These are phyloP conservation scores for Glycine tomentella DNA, from an alignment of 306 rosid species.

Conservation along the genomic window DNA sequence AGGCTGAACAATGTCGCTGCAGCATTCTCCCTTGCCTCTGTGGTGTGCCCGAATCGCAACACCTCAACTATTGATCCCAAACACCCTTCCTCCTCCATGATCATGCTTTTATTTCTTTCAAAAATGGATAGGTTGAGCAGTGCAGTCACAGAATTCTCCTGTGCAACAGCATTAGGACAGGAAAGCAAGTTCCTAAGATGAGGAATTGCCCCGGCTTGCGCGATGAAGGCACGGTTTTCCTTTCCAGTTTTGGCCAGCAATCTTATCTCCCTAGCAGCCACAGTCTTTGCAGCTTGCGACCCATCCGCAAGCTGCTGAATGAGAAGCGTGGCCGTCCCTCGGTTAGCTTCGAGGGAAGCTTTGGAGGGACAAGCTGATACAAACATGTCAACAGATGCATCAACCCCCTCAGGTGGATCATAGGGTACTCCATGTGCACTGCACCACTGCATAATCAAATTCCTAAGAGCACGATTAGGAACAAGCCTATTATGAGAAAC, in stretches of 20 bases:
- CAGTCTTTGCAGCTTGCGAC: slow-evolving; percentile 61
- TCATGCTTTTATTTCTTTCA: slow-evolving; percentile 75
- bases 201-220: slow-evolving; percentile 89
- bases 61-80: slow-evolving; percentile 72
- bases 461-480: slow-evolving; percentile 78
- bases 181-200: slow-evolving; percentile 67
- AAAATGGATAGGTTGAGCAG: slow-evolving; percentile 82
- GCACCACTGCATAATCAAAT: slow-evolving; percentile 85
- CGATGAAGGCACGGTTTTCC: slow-evolving; percentile 83
- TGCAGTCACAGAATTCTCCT: slow-evolving; percentile 90
- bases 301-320: slow-evolving; percentile 75
- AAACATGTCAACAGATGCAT: slow-evolving; percentile 61
- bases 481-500: slow-evolving; percentile 62
- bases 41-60: slow-evolving; percentile 71
- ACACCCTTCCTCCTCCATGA: slow-evolving; percentile 83
- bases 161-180: slow-evolving; percentile 68
- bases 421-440: slow-evolving; percentile 70
- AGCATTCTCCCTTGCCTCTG: slow-evolving; percentile 88
- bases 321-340: slow-evolving; percentile 65
- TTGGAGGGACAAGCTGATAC: slow-evolving; percentile 67
- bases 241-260: slow-evolving; percentile 83
- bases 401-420: slow-evolving; percentile 68
- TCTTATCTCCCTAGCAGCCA: slow-evolving; percentile 87
- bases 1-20: slow-evolving; percentile 93
- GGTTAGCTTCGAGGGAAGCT: slow-evolving; percentile 74